phyloP scores from a whole-genome alignment of 768 basidiomycete species.

The Naganishia friedmannii region DNA sequence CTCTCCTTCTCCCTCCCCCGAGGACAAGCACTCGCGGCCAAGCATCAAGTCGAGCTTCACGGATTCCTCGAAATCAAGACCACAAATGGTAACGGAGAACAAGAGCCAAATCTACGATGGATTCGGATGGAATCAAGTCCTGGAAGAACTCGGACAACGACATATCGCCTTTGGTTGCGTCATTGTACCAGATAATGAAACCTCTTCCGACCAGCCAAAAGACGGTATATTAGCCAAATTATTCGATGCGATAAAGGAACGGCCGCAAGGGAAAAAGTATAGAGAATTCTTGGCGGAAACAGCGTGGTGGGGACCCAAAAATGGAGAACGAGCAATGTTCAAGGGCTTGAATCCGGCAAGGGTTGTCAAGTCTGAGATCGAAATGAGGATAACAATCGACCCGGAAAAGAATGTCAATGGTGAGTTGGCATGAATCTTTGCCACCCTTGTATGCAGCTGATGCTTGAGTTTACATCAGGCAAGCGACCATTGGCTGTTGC shows the following conservation, averaged over 20 bases:
- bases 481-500: conserved; percentile 26
- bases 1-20: conserved; percentile 25
- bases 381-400: conserved; percentile 10
- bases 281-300: conserved; percentile 1
- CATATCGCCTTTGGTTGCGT: conserved; percentile 11
- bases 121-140: conserved; percentile 11
- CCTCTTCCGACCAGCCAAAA: neutral
- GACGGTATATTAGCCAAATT: conserved; percentile 8
- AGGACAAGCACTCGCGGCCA: conserved; percentile 17
- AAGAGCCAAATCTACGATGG: conserved; percentile 3
- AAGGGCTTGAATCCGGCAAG: conserved; percentile 16
- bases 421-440: neutral
- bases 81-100: neutral
- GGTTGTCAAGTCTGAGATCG: conserved; percentile 2
- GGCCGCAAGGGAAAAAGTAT: conserved; percentile 3
- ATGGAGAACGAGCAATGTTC: conserved; percentile 20
- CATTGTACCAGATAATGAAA: neutral
- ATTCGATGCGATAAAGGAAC: neutral
- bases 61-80: neutral
- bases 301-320: conserved; percentile 11
- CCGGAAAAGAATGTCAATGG: conserved; percentile 28
- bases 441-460: neutral
- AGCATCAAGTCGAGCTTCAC: neutral
- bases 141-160: conserved; percentile 7
- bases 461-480: neutral